Evolutionary conservation across 805 yeast genomes (phyloP), one percentile per base, ranked within the genome.

Genomic region (Saturnispora bothae): DNA sequence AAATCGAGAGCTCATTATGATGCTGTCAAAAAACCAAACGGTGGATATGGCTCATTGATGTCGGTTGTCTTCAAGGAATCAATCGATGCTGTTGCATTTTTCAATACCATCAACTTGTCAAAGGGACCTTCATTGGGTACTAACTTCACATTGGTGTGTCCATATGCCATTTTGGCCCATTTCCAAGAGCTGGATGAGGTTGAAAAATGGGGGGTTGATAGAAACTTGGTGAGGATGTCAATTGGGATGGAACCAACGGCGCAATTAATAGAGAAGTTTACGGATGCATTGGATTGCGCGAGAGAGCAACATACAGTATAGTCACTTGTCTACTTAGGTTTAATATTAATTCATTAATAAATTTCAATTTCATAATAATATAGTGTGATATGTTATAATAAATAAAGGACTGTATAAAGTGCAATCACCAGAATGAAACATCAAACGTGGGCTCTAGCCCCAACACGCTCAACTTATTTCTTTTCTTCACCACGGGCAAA

Each of bases 51-150:
- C 31, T 94, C 95, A 0, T 65, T 86, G 39, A 65, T 88, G 21
- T 82, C 94, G 4, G 60, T 88, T 33, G 70, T 80, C 9, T 83
- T 88, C 60, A 59, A 73, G 37, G 68, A 73, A 4, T 73, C 78
- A 8, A 63, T 65, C 16, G 76, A 72, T 47, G 94, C 95, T 0
- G 66, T 68, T 28, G 63, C 63, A n/a, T 88, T 86, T 56, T 88
- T 81, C 62, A 76, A 88, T 57, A 66, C 73, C 5, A 69, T 76
- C 27, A 63, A 68, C 34, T 59, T 82, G 44, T 81, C 84, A 43
- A 88, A 88, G 60, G 95, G 96, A 2, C 96, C 96, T 3, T 79
- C 92, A 13, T 67, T 86, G 47, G 96, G 96, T 10, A 84, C 95
- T 0, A 86, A 83, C 59, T 83, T 84, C 62, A 80, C 94, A 0